Percentiles rank a stretch among this genome's conserved stretches.
phyloP scores from a whole-genome alignment of 2,329 filamentous ascomycete genomes.

The Colletotrichum tamarilloi region DNA sequence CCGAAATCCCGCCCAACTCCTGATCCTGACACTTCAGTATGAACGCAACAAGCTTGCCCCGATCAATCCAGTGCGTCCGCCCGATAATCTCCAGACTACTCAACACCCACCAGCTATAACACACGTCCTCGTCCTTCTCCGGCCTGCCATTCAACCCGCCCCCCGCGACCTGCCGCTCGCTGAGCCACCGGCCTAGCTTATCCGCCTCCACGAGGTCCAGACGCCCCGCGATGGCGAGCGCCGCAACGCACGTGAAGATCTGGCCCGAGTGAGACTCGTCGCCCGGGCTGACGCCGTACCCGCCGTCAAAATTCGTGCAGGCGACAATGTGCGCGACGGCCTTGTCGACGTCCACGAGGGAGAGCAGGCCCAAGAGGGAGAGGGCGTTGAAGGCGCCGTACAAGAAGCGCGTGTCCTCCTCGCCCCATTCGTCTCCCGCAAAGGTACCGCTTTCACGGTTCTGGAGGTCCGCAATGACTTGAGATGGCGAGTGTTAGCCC shows the following conservation, averaged over 20 bases:
- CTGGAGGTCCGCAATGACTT: conserved; percentile 85
- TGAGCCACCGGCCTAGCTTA: conserved; percentile 88
- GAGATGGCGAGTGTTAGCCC: neutral
- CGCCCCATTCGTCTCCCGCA: conserved; percentile 94
- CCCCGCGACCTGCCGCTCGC: conserved; percentile 87
- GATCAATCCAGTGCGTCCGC: conserved; percentile 92
- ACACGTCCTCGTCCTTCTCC: conserved; percentile 96
- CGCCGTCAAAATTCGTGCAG: conserved; percentile 94
- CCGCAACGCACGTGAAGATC: conserved; percentile 93
- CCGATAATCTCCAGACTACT: conserved; percentile 92
- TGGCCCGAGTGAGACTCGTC: conserved; percentile 96
- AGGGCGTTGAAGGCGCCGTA: conserved; percentile 91
- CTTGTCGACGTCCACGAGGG: conserved; percentile 81
- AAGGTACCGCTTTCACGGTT: conserved; percentile 87
- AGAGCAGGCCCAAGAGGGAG: conserved; percentile 80
- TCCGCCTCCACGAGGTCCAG: conserved; percentile 87
- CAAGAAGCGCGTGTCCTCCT: conserved; percentile 93
- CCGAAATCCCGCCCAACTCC: conserved; percentile 85
- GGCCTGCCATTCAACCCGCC: conserved; percentile 94
- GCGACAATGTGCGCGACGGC: conserved; percentile 82
- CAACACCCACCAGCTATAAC: conserved; percentile 99
- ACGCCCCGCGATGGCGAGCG: conserved; percentile 83
- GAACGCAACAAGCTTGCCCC: conserved; percentile 79
- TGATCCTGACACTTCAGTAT: conserved; percentile 91
- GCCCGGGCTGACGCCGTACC: conserved; percentile 88